Evolutionary conservation across 1,284 basidiomycete genomes (phyloP).

Genomic region (Ceratobasidium sp.): DNA sequence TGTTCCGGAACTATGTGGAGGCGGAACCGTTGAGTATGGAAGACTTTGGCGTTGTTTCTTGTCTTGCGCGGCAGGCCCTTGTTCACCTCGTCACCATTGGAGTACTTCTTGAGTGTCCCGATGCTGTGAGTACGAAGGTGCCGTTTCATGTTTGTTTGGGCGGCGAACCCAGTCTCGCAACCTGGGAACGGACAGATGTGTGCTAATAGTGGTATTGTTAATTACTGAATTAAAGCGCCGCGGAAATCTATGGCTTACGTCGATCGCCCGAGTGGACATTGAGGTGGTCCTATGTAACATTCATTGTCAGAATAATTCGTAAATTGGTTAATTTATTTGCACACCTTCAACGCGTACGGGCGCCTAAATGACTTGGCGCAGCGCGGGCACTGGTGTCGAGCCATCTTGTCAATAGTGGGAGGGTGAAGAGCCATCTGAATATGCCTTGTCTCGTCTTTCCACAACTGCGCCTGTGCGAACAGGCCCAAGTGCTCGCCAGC

Average conservation of each 20-base stretch:
- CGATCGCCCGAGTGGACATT: slow-evolving; percentile 26
- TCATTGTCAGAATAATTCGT: too few species aligned
- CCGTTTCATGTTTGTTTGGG: slow-evolving; percentile 43
- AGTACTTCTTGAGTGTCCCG: slow-evolving; percentile 18
- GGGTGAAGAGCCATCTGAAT: slow-evolving; percentile 6
- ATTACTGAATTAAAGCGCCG: not conserved
- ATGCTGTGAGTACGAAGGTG: slow-evolving; percentile 28
- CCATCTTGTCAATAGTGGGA: slow-evolving; percentile 1
- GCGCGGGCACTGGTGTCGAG: slow-evolving; percentile 18
- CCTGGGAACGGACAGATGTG: slow-evolving; percentile 24
- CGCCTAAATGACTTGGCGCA: slow-evolving; percentile 29
- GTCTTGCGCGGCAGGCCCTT: not conserved
- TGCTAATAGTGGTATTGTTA: not conserved
- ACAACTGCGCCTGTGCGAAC: not conserved
- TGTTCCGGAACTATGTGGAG: too few species aligned
- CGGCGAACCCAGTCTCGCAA: slow-evolving; percentile 26
- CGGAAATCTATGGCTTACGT: slow-evolving; percentile 20
- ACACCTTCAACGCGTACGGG: slow-evolving; percentile 30
- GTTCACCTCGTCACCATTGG: not conserved
- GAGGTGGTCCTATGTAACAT: too few species aligned
- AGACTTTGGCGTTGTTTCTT: slow-evolving; percentile 32
- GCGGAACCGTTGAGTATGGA: slow-evolving; percentile 40
- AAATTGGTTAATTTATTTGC: too few species aligned
- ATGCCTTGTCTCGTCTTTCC: slow-evolving; percentile 13
- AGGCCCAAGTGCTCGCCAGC: not conserved